Base-by-base conservation (phyloP, 1,284 basidiomycete genomes). In the Schizophyllum amplum region DNA sequence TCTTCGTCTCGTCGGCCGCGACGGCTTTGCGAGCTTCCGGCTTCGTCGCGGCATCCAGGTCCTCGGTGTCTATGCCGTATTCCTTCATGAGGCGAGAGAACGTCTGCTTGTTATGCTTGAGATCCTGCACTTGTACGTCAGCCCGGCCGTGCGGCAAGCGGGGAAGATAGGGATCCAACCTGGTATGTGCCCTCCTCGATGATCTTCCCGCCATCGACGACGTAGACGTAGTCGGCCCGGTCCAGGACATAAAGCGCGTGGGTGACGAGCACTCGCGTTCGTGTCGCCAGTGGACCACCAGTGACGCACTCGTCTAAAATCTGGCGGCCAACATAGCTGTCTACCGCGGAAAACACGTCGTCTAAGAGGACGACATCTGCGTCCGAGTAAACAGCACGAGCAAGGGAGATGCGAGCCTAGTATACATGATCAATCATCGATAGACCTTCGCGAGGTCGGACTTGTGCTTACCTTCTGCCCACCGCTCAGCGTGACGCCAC, bases 331-430 rank as follows among this genome's bases (percentile, higher is more conserved):
- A 85, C 83, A 61, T 83, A 79, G 0, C 85, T 82, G 65, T 92
- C 89, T 1, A 92, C 84, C 5, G 87, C 87, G 48, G 83, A 84
- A 23, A 90, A 73, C 3, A 84, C 81, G 64, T 88, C 86, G 62
- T 89, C 86, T 46, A 90, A 72, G n/a, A 88, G 72, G 25, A 92
- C 78, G 42, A 92, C 82, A 58, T 87, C 83, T 0, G 88, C 81
- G 0, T 80, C 73, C 0, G 88, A 90, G 66, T 93, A 94, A 1
- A 89, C 83, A 1, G 88, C 90, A 2, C 92, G 77, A 1, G 91
- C 92, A 7, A 94, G 73, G 4, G 86, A 90, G 13, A 94, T 82
- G 20, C 92, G 83, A 27, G 91, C 91, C 76, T 90, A 52, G 22
- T 49, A 6, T 47, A n/a, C 42, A 21, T 11, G 9, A 23, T 6